phyloP scores from a whole-genome alignment of 2,329 filamentous ascomycete species.

The Sclerotinia spermophila region DNA sequence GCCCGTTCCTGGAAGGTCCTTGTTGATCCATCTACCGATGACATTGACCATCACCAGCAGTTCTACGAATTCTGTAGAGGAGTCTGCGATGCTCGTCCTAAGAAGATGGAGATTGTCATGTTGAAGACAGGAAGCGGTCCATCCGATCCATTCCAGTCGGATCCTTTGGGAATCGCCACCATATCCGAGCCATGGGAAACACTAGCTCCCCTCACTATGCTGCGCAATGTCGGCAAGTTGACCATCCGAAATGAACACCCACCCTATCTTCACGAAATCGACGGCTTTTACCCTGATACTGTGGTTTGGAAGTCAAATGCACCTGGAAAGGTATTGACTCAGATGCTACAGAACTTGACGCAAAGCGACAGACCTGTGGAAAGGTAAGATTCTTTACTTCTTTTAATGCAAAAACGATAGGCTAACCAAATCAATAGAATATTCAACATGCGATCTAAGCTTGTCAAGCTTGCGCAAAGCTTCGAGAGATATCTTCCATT shows the following conservation, averaged over 20 bases:
- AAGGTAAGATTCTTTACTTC: background rate
- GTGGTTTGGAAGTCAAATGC: background rate
- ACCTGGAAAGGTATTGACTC: background rate
- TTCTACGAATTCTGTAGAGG: background rate
- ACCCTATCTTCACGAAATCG: background rate
- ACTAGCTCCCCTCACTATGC: background rate
- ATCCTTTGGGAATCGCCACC: background rate
- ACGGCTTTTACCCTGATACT: background rate
- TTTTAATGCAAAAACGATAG: background rate
- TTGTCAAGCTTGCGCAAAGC: background rate
- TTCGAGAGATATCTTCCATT: conserved; percentile 7
- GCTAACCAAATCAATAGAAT: background rate
- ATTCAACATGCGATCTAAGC: background rate
- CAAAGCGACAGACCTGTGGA: background rate
- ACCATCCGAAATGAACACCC: background rate
- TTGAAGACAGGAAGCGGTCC: background rate
- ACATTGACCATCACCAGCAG: background rate
- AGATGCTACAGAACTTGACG: background rate
- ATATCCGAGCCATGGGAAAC: background rate
- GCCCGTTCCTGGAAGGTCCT: background rate
- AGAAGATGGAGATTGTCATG: background rate
- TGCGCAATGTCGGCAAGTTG: background rate
- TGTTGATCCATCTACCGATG: background rate
- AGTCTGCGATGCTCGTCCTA: background rate
- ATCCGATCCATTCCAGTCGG: background rate